Base-by-base conservation (phyloP, 345 rosid genomes). In the Atalantia buxifolia region DNA sequence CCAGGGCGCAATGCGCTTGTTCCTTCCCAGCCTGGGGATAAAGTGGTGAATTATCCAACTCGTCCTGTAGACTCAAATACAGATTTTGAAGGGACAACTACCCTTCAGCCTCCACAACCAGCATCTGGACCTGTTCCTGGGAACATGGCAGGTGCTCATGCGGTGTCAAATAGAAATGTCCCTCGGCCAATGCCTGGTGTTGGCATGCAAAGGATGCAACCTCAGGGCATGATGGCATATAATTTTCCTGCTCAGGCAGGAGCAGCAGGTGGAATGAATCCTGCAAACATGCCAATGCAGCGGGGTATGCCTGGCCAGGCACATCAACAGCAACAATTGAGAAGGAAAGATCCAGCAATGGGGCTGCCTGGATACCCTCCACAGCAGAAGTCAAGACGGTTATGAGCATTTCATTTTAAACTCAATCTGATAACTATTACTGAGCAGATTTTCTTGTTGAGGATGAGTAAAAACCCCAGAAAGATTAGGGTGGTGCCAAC, bases 1-100 rank as follows among this genome's bases (percentile, higher is more conserved):
- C 97, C 98, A 1, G 99, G 99, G 53, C 85, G 97, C 66, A 94
- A 96, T 27, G 94, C 99, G n/a, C 83, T 96, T 67, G 93, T 92
- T 33, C 93, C 98, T 18, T 82, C 83, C 63, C 92, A 89, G 36
- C 92, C 98, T 10, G 97, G 94, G 75, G 98, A 92, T 83, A 96
- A 90, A 84, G 89, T 80, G 10, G 88, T 96, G 55, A 94, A 81
- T 77, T 96, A 96, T 79, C 99, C 95, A 18, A 88, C 83, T 24
- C 99, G 98, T 76, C 98, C 99, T 0, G 98, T 96, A 1, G 99
- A 96, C 80, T 77, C 92, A 60, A 91, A 86, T 78, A 90, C 97
- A 21, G 97, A 91, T 90, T 91, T 96, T 73, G 99, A 92, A 86
- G 98, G 99, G 78, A 96, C 99, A 21, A 87, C 97, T 4, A 90